Conservation (phyloP, 163 green algal genomes). For the Prototheca wickerhamii region DNA sequence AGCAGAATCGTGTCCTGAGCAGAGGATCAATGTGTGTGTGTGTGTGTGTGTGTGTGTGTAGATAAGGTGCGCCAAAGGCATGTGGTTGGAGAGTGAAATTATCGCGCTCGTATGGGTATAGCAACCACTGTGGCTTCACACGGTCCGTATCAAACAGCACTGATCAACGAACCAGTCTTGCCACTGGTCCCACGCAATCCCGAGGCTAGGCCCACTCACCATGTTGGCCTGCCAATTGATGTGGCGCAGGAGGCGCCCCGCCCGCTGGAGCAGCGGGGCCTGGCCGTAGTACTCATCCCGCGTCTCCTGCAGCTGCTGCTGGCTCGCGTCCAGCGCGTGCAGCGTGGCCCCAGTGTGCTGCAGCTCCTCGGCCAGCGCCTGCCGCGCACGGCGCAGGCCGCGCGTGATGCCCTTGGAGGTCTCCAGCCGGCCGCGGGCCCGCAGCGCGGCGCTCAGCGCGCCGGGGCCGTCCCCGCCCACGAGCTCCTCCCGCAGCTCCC, state of each 20-base stretch:
- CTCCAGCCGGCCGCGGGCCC: slow-evolving; percentile 36
- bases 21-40: not conserved
- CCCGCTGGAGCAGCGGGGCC: slow-evolving; percentile 21
- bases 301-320: slow-evolving; percentile 36
- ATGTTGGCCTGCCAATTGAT: slow-evolving; percentile 35
- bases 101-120: no score
- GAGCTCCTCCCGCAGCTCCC: slow-evolving; percentile 45
- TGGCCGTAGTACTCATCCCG: slow-evolving; percentile 58
- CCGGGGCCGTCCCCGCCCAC: slow-evolving; percentile 36
- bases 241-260: slow-evolving; percentile 31
- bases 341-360: slow-evolving; percentile 57
- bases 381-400: slow-evolving; percentile 47
- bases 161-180: not conserved
- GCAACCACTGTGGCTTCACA: no score
- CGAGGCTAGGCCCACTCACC: not conserved
- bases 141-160: no score
- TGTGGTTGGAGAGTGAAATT: not conserved
- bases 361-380: slow-evolving; percentile 57
- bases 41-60: not conserved
- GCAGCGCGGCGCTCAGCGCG: slow-evolving; percentile 28
- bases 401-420: slow-evolving; percentile 48
- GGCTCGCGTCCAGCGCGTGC: slow-evolving; percentile 49
- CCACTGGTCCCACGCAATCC: not conserved
- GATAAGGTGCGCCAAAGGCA: no score
- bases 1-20: slow-evolving; percentile 49